Evolutionary conservation across 2,329 filamentous ascomycete species (phyloP).

Genomic region (Chlorencoelia australis): DNA sequence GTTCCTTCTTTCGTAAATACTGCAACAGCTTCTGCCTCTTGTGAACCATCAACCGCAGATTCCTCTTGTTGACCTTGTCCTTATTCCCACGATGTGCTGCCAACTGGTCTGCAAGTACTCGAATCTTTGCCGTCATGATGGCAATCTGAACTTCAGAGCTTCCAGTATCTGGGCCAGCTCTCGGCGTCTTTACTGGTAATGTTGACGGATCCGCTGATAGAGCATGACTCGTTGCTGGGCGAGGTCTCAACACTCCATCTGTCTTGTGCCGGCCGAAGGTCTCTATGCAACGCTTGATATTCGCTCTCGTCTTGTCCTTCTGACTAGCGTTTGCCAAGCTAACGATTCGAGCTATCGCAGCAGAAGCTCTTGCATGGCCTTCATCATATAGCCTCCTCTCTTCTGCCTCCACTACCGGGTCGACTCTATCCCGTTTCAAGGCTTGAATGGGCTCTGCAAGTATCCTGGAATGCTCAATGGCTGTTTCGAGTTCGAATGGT

Average conservation of each 20-base stretch:
- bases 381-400: constrained; percentile 36
- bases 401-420: constrained; percentile 33
- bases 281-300: constrained; percentile 74
- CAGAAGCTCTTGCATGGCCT: constrained; percentile 56
- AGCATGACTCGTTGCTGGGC: constrained; percentile 16
- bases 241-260: constrained; percentile 52
- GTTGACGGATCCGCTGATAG: constrained; percentile 9
- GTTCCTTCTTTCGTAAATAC: constrained; percentile 83
- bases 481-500: constrained; percentile 53
- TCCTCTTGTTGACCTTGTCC: constrained; percentile 92
- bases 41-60: constrained; percentile 76
- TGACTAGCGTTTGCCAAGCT: constrained; percentile 66
- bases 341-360: constrained; percentile 72
- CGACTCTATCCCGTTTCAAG: constrained; percentile 28
- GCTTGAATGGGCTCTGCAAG: constrained; percentile 49
- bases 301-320: constrained; percentile 70
- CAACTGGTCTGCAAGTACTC: constrained; percentile 64
- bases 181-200: constrained; percentile 39
- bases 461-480: constrained; percentile 56
- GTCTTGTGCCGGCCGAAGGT: constrained; percentile 88
- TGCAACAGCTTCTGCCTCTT: constrained; percentile 77
- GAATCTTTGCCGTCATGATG: constrained; percentile 89
- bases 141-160: constrained; percentile 97
- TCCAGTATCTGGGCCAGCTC: constrained; percentile 86
- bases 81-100: constrained; percentile 58